These are phyloP conservation scores for Penicillium steckii DNA, from an alignment of 495 filamentous ascomycete species.

Conservation along the genomic window DNA sequence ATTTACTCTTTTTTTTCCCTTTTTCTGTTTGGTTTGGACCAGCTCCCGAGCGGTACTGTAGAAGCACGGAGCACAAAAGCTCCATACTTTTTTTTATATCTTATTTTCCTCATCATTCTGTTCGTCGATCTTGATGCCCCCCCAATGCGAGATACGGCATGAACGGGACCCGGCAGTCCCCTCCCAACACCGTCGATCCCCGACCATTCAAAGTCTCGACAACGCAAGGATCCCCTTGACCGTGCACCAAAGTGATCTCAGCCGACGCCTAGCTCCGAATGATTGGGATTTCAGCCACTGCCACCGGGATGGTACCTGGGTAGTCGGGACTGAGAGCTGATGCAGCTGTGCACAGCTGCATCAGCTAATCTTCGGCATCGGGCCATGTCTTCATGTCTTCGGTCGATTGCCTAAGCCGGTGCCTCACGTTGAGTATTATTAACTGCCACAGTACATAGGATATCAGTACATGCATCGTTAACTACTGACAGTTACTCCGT, in stretches of 20 bases:
- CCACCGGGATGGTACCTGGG: neutral
- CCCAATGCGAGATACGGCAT: slow-evolving; percentile 26
- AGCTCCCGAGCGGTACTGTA: neutral
- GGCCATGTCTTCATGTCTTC: neutral
- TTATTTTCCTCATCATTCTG: slow-evolving; percentile 3
- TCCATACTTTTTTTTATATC: neutral
- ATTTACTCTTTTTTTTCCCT: neutral
- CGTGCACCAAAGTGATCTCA: slow-evolving; percentile 18
- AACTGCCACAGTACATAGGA: too few species aligned
- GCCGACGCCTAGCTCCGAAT: slow-evolving; percentile 21
- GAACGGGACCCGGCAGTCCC: slow-evolving; percentile 23
- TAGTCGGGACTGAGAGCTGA: neutral
- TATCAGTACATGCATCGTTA: too few species aligned
- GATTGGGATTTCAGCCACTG: slow-evolving; percentile 20
- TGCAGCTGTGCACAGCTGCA: neutral
- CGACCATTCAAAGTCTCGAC: slow-evolving; percentile 1
- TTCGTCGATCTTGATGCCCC: slow-evolving; percentile 14
- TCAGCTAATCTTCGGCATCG: neutral
- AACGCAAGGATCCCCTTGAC: slow-evolving; percentile 27
- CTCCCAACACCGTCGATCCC: slow-evolving; percentile 15
- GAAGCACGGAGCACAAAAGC: too few species aligned
- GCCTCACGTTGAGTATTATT: too few species aligned
- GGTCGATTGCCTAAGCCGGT: neutral
- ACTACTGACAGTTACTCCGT: too few species aligned
- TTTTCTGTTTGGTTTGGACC: too few species aligned